Evolutionary conservation across 2,329 filamentous ascomycete genomes (phyloP), one percentile per base, ranked within the genome.

Genomic region (Metarhizium guizhouense): DNA sequence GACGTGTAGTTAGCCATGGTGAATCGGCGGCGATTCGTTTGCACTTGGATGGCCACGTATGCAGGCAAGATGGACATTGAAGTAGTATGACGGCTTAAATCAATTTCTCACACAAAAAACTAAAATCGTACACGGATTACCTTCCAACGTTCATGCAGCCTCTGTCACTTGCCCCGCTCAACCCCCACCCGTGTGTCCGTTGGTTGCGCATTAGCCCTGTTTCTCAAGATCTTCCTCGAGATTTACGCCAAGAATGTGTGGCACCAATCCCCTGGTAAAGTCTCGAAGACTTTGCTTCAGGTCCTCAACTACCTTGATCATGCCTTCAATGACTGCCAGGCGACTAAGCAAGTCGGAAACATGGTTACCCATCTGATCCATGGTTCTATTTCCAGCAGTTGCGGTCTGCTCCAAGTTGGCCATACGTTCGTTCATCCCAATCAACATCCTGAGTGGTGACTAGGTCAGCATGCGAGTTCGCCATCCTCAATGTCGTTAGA

Each of bases 261-360:
- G 48, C 14, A 58, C 34, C n/a, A 58, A 50, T 18, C 49, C 45
- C 29, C 50, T 38, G 25, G 54, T 10, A 36, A 58, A 53, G 14
- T 48, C 54, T 25, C 56, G 56, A 6, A 58, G 30, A 30, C 36
- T 52, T 29, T 54, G 30, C 40, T 42, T 56, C 10, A 59, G 53
- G 7, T 54, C 30, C 48, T 49, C 38, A 11, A 56, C 52, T 13
- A 42, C 36, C n/a, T 13, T 20, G 13, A 47, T 13, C 30, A 53
- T 47, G 7, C 45, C 42, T 38, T 48, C 10, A 16, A 30, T 42
- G 16, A n/a, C 29, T 47, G 43, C 16, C 16, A 43, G 6, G 10
- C 42, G 42, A 42, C 36, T 54, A 7, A 54, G 25, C 6, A 49
- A 18, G 40, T 50, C 25, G 25, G 53, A 11, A 29, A 45, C 16